Conservation (phyloP, 805 yeast species). For the Suhomyces pyralidae region DNA sequence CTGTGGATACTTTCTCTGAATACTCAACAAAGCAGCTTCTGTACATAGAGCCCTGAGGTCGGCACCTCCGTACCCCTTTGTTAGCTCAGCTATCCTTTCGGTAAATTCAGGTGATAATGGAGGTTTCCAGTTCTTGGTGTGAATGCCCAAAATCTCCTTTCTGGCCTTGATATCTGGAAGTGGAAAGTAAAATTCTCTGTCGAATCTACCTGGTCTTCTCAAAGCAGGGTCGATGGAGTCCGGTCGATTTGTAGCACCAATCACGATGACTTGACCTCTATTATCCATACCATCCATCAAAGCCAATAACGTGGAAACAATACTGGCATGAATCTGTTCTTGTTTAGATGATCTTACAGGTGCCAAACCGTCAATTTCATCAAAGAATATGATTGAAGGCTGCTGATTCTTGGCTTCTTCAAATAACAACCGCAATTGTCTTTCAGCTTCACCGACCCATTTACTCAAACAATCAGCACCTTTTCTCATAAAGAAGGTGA, state of each 20-base stretch:
- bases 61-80: slow-evolving; percentile 98
- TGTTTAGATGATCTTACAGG: slow-evolving; percentile 97
- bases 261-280: slow-evolving; percentile 95
- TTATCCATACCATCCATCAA: slow-evolving; percentile 99
- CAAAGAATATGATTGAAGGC: slow-evolving; percentile 94
- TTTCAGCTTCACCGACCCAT: slow-evolving; percentile 99
- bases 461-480: slow-evolving; percentile 97
- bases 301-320: slow-evolving; percentile 91
- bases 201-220: slow-evolving; percentile 95
- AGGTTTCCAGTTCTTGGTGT: slow-evolving; percentile 87
- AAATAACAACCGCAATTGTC: slow-evolving; percentile 84
- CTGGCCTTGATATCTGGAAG: slow-evolving; percentile 82
- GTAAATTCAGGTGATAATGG: slow-evolving; percentile 58
- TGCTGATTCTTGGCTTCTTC: slow-evolving; percentile 96
- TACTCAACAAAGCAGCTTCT: slow-evolving; percentile 89
- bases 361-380: slow-evolving; percentile 97
- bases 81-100: slow-evolving; percentile 65
- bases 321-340: slow-evolving; percentile 97
- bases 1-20: slow-evolving; percentile 91
- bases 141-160: slow-evolving; percentile 73
- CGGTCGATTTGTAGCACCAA: slow-evolving; percentile 97
- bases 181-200: slow-evolving; percentile 94
- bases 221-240: slow-evolving; percentile 98
- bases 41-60: slow-evolving; percentile 92
- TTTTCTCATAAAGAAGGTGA: slow-evolving; percentile 95